phyloP scores from a whole-genome alignment of 345 rosid genomes.

The Gossypium raimondii region DNA sequence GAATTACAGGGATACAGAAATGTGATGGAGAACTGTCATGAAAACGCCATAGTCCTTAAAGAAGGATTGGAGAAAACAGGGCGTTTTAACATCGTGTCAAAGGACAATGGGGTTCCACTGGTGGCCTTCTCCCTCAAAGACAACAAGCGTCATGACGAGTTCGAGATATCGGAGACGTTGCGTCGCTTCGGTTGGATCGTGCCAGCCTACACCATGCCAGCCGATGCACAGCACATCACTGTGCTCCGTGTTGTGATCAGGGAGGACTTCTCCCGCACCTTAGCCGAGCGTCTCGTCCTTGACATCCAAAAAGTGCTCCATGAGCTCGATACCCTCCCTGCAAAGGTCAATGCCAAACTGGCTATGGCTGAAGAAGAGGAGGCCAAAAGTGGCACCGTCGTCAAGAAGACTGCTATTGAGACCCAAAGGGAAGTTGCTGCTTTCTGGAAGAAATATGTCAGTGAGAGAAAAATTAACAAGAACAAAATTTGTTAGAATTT shows the following conservation, averaged over 20 bases:
- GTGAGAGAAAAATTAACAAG: conserved; percentile 42
- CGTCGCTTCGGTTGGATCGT: conserved; percentile 93
- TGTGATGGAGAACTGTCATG: conserved; percentile 86
- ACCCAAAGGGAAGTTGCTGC: conserved; percentile 59
- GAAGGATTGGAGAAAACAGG: conserved; percentile 76
- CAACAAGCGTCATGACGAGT: conserved; percentile 58
- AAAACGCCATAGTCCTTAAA: conserved; percentile 63
- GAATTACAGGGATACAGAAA: conserved; percentile 63
- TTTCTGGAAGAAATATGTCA: conserved; percentile 72
- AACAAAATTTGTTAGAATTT: conserved; percentile 48
- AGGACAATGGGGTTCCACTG: conserved; percentile 76
- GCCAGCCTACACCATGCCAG: conserved; percentile 90
- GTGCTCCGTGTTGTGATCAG: conserved; percentile 87
- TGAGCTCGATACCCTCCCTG: conserved; percentile 69
- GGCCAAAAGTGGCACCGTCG: conserved; percentile 18
- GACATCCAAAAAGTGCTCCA: conserved; percentile 74
- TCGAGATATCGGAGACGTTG: conserved; percentile 72
- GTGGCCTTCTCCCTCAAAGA: conserved; percentile 90
- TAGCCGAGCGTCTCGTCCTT: conserved; percentile 78
- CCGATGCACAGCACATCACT: conserved; percentile 81
- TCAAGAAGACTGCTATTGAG: conserved; percentile 63
- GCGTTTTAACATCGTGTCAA: conserved; percentile 71
- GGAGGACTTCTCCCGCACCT: conserved; percentile 87
- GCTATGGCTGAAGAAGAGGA: conserved; percentile 13
- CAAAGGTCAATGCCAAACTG: conserved; percentile 37